Percentiles rank a stretch among this genome's conserved stretches.
phyloP scores from a whole-genome alignment of 257 asterid genomes.

The Salvia miltiorrhiza region DNA sequence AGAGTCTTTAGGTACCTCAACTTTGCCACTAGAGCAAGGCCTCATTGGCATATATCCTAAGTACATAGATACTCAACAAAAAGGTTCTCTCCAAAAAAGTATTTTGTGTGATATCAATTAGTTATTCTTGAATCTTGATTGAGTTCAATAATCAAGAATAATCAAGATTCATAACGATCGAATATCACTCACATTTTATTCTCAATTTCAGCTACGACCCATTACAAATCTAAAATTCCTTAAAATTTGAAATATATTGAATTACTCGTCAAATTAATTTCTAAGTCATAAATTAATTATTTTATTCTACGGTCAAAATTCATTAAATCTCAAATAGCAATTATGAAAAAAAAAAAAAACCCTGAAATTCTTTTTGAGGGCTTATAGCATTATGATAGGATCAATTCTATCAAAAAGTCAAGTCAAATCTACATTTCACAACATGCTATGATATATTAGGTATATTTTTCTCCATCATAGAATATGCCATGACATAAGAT shows the following conservation, averaged over 20 bases:
- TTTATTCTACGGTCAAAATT: background rate
- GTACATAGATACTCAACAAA: too few relatives aligned
- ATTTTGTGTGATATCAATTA: too few relatives aligned
- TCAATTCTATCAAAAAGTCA: background rate
- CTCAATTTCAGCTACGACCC: background rate
- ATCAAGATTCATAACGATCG: too few relatives aligned
- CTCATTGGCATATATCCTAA: too few relatives aligned
- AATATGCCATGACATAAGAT: background rate
- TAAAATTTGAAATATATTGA: background rate
- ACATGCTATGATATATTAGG: background rate
- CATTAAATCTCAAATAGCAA: background rate
- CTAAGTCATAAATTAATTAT: background rate
- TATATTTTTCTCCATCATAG: background rate
- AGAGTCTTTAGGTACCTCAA: too few relatives aligned
- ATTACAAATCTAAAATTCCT: background rate
- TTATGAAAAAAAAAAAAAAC: background rate
- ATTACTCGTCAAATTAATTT: background rate
- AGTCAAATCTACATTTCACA: background rate
- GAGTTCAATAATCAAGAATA: too few relatives aligned
- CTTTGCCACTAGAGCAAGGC: too few relatives aligned
- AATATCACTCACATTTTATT: background rate
- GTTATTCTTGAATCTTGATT: too few relatives aligned
- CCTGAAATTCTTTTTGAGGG: background rate
- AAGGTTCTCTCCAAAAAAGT: too few relatives aligned
- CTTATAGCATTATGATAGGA: background rate